Evolutionary conservation across 2,329 filamentous ascomycete genomes (phyloP).

Genomic region (Epichloe scottii): DNA sequence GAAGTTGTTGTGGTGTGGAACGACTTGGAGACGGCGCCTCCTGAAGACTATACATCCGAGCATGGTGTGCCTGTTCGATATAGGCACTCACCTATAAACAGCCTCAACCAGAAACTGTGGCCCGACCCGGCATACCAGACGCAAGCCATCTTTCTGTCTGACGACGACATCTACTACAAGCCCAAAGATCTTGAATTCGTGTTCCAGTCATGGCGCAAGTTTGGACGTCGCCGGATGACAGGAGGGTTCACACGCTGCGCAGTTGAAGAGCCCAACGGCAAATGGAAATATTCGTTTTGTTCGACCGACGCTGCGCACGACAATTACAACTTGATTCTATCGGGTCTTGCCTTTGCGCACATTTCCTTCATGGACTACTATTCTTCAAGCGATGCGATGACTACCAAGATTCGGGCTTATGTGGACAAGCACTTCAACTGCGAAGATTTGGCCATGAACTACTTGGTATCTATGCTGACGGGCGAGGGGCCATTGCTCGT

Average conservation of each 20-base stretch:
- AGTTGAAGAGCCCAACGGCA: conserved; percentile 10
- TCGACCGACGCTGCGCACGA: conserved; percentile 12
- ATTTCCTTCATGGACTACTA: conserved; percentile 27
- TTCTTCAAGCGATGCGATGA: conserved; percentile 20
- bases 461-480: conserved; percentile 21
- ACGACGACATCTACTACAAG: conserved; percentile 27
- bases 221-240: conserved; percentile 21
- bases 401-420: conserved; percentile 21
- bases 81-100: conserved; percentile 19
- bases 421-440: conserved; percentile 27
- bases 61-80: conserved; percentile 22
- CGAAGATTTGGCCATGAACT: conserved; percentile 29
- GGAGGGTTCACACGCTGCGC: conserved; percentile 26
- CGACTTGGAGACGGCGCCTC: conserved; percentile 17
- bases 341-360: conserved; percentile 25
- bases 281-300: conserved; percentile 23
- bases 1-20: conserved; percentile 29
- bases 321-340: conserved; percentile 24
- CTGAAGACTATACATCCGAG: conserved; percentile 16
- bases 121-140: conserved; percentile 24
- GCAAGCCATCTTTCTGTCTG: conserved; percentile 26
- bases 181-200: conserved; percentile 27
- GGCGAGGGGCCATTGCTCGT: conserved; percentile 23
- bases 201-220: conserved; percentile 28
- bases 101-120: conserved; percentile 25